Conservation (phyloP, 208 protist genomes). For the Leishmania guyanensis region DNA sequence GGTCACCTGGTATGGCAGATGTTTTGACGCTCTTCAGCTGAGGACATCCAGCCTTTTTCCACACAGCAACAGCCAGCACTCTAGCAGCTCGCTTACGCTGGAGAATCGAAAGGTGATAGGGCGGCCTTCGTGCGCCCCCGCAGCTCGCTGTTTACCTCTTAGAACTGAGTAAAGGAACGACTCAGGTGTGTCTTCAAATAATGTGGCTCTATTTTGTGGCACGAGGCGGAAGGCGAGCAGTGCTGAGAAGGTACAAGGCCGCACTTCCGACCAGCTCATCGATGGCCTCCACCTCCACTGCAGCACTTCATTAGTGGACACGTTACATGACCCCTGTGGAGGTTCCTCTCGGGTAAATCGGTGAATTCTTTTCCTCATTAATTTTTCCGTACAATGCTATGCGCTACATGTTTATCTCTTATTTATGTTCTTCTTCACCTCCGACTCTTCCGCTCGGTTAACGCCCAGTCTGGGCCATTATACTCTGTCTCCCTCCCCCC, state of each 20-base stretch:
- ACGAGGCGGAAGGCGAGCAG: background rate
- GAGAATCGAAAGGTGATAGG: slow-evolving; percentile 5
- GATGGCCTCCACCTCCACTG: background rate
- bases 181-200: background rate
- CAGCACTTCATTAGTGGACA: background rate
- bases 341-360: background rate
- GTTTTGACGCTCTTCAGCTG: background rate
- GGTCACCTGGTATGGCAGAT: background rate
- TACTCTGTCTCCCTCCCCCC: background rate
- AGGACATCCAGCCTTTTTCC: background rate
- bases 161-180: background rate
- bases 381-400: background rate
- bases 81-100: background rate
- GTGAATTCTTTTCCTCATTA: background rate
- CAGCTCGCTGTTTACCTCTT: slow-evolving; percentile 5
- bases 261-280: background rate
- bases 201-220: background rate
- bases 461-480: background rate
- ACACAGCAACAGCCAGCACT: background rate
- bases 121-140: slow-evolving; percentile 4
- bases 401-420: background rate
- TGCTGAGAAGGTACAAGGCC: background rate
- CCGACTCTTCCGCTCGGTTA: background rate
- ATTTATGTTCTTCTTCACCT: slow-evolving; percentile 13
- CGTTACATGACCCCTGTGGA: background rate